Conservation (phyloP, 345 rosid genomes). For the Mercurialis annua region DNA sequence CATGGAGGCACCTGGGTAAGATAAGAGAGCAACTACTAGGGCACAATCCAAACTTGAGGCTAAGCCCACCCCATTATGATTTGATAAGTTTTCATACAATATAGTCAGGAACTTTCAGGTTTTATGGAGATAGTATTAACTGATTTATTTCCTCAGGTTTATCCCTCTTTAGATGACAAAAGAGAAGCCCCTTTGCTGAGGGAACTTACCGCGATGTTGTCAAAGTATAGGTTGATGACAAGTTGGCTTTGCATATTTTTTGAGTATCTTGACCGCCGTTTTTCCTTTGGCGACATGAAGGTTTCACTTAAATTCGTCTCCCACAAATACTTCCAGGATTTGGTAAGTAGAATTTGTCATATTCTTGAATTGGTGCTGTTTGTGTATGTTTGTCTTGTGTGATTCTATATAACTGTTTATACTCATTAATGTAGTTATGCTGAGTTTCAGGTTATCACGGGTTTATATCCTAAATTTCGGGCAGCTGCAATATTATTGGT, state of each 20-base stretch:
- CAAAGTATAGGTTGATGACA: slow-evolving; percentile 32
- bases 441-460: slow-evolving; percentile 25
- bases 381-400: too few relatives aligned
- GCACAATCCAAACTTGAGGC: too few relatives aligned
- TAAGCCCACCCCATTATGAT: too few relatives aligned
- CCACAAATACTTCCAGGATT: slow-evolving; percentile 14
- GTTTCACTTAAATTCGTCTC: slow-evolving; percentile 18
- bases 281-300: slow-evolving; percentile 8
- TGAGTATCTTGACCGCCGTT: slow-evolving; percentile 27
- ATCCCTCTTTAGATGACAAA: slow-evolving; percentile 21
- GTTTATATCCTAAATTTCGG: slow-evolving; percentile 8
- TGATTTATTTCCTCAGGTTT: slow-evolving; percentile 13
- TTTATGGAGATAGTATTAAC: background rate
- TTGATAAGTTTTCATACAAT: too few relatives aligned
- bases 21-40: too few relatives aligned
- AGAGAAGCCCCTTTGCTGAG: slow-evolving; percentile 24
- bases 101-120: too few relatives aligned
- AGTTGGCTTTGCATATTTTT: slow-evolving; percentile 34
- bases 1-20: too few relatives aligned
- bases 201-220: slow-evolving; percentile 27
- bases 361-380: background rate
- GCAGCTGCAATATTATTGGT: slow-evolving; percentile 24
- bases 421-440: slow-evolving; percentile 1
- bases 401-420: background rate
- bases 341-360: slow-evolving; percentile 19